These are phyloP conservation scores for Copromyces sp. DNA, from an alignment of 495 filamentous ascomycete genomes.

Conservation along the genomic window DNA sequence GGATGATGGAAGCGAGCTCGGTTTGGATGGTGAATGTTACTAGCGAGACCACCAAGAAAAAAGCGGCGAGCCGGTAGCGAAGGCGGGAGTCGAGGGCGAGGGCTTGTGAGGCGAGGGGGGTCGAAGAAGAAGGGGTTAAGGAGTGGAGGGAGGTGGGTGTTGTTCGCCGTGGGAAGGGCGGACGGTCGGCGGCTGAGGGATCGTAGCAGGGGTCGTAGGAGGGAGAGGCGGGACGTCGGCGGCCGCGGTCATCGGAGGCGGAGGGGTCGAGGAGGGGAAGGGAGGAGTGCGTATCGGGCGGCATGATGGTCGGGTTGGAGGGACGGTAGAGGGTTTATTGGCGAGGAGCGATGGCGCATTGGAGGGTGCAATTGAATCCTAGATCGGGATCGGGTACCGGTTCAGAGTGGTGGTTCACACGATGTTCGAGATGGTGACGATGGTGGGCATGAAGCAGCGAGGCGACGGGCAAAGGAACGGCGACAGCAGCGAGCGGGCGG, in stretches of 20 bases:
- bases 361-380: background rate
- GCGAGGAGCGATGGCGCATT: background rate
- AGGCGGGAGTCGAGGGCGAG: constrained; percentile 49
- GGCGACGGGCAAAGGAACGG: background rate
- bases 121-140: constrained; percentile 1
- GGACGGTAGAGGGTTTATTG: background rate
- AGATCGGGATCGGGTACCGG: background rate
- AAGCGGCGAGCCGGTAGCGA: constrained; percentile 76
- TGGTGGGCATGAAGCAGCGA: background rate
- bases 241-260: background rate
- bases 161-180: constrained; percentile 8
- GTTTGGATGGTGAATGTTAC: constrained; percentile 82
- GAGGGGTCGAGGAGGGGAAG: constrained; percentile 5
- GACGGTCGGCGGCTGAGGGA: background rate
- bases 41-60: constrained; percentile 72
- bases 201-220: background rate
- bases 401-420: background rate
- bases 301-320: background rate
- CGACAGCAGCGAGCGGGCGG: background rate
- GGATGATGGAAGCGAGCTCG: constrained; percentile 87
- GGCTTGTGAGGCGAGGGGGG: constrained; percentile 27
- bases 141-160: constrained; percentile 13
- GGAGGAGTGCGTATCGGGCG: constrained; percentile 1
- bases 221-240: background rate
- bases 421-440: background rate